Evolutionary conservation across 306 rosid species (phyloP).

Genomic region (Sesbania bispinosa): DNA sequence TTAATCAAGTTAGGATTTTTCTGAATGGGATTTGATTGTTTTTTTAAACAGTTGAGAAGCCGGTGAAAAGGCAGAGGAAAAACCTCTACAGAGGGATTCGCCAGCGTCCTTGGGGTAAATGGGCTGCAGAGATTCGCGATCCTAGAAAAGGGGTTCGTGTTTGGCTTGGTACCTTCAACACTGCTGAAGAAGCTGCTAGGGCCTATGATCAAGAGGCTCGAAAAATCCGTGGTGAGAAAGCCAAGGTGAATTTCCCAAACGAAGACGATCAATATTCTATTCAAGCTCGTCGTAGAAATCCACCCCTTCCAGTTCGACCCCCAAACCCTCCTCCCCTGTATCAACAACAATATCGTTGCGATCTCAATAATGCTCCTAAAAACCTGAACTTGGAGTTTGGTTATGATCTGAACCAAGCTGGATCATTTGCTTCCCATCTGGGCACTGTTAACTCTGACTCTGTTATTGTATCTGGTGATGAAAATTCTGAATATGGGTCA

Average conservation of each 20-base stretch:
- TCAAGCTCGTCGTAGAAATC: slow-evolving; percentile 19
- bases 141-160: slow-evolving; percentile 94
- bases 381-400: slow-evolving; percentile 44
- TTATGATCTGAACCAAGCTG: slow-evolving; percentile 56
- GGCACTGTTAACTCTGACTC: slow-evolving; percentile 24
- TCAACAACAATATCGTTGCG: neutral
- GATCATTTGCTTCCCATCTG: slow-evolving; percentile 12
- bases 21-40: neutral
- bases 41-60: slow-evolving; percentile 46
- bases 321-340: slow-evolving; percentile 18
- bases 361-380: slow-evolving; percentile 1
- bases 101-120: slow-evolving; percentile 96
- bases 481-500: slow-evolving; percentile 33
- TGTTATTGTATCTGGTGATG: slow-evolving; percentile 27
- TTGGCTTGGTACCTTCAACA: slow-evolving; percentile 91
- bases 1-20: neutral
- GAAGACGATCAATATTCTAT: slow-evolving; percentile 42
- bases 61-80: slow-evolving; percentile 73
- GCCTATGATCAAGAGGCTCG: slow-evolving; percentile 93
- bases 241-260: slow-evolving; percentile 87
- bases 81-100: slow-evolving; percentile 87
- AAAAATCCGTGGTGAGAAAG: slow-evolving; percentile 83
- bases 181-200: slow-evolving; percentile 93
- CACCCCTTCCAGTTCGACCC: neutral
- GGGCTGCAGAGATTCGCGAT: slow-evolving; percentile 97